Base-by-base conservation (phyloP, 495 filamentous ascomycete genomes). In the Trichoderma asperelloides region DNA sequence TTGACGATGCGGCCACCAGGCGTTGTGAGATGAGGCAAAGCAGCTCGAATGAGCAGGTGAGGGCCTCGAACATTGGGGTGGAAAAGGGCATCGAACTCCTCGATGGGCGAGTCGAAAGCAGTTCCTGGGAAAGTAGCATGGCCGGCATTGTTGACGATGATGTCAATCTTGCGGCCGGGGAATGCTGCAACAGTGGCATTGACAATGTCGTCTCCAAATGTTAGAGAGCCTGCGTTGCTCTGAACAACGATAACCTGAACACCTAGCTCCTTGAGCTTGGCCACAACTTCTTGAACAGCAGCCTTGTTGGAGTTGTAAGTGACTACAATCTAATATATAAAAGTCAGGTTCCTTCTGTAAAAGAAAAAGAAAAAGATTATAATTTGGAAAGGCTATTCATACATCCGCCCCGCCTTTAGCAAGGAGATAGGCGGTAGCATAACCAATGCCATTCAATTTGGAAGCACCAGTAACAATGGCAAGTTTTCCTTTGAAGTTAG, bases 121-220 rank as follows among this genome's bases (percentile, higher is more conserved):
- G 47, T 62, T 9, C 18, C 49, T 30, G 39, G 40, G 16, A 37
- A 15, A 2, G 62, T 45, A 16, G 41, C 33, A 2, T 49, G 25
- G 18, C 65, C 72, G 7, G 71, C 67, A 47, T 74, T 74, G 67
- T 74, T 74, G 66, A 74, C 51, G 18, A 74, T 41, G 47, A 74
- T 74, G 65, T 74, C 68, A 41, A 74, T 71, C 39, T 55, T 69
- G 40, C 63, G 27, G 18, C 63, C 65, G 39, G 63, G 55, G 11
- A 60, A 60, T 7, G 23, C 55, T 2, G 23, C 27, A 11, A 30
- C 13, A 25, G 55, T 60, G 55, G 55, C 55, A 13, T 60, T 60
- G 55, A 74, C 65, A 37, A 74, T 66, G 39, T 64, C 65, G 13
- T 65, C 66, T 12, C 70, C 72, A 60, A 72, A 72, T 25, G 33